These are phyloP conservation scores for Fusarium abutilonis DNA, from an alignment of 2,329 filamentous ascomycete genomes.

Conservation along the genomic window DNA sequence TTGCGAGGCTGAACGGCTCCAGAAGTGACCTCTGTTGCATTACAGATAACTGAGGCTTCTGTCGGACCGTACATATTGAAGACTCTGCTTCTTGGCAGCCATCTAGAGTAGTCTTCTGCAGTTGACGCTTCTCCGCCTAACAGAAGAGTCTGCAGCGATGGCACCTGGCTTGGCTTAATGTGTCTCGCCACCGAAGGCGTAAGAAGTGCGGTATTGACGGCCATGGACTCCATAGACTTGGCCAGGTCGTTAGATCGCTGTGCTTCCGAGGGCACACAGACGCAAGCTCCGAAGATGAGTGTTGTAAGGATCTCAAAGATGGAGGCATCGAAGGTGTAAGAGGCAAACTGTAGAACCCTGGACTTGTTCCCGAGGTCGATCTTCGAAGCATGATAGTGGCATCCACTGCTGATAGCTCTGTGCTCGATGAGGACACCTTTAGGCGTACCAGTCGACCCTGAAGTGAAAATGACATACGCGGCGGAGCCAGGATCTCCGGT, in stretches of 20 bases:
- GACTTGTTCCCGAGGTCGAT: slow-evolving; percentile 2
- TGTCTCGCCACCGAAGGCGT: slow-evolving; percentile 57
- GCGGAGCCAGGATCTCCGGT: not conserved
- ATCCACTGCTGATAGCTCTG: slow-evolving; percentile 7
- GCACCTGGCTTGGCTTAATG: not conserved
- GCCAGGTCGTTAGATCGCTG: slow-evolving; percentile 59
- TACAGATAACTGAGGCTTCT: slow-evolving; percentile 3
- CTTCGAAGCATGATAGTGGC: not conserved
- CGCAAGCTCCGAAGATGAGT: slow-evolving; percentile 53
- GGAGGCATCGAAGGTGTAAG: slow-evolving; percentile 37
- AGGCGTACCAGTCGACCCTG: not conserved
- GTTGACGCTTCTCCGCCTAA: slow-evolving; percentile 3
- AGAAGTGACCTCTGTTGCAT: no score
- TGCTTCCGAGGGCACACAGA: slow-evolving; percentile 63
- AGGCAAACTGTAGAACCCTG: slow-evolving; percentile 34
- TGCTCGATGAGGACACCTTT: slow-evolving; percentile 22
- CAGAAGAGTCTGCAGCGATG: not conserved
- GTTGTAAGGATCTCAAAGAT: slow-evolving; percentile 26
- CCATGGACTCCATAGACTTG: slow-evolving; percentile 50
- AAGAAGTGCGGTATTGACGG: slow-evolving; percentile 43
- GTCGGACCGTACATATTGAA: slow-evolving; percentile 9
- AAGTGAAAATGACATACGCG: slow-evolving; percentile 7
- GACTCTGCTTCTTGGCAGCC: not conserved
- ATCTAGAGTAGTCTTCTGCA: not conserved
- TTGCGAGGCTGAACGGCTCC: no score